phyloP scores from a whole-genome alignment of 176 grass and related monocot species.

The Stipa capillata region DNA sequence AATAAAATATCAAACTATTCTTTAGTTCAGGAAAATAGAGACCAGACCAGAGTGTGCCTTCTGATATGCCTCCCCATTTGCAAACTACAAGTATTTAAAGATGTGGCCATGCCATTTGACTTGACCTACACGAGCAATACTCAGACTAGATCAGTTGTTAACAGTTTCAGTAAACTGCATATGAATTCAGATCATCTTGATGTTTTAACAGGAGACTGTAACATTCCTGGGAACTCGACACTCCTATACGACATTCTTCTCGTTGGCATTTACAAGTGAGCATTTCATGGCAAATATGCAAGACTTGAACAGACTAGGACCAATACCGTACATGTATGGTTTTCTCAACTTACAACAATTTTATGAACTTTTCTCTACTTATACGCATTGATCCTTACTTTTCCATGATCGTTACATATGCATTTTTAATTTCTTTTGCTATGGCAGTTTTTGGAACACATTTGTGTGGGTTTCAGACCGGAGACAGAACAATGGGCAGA shows the following conservation, averaged over 20 bases:
- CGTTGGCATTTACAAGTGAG: slow-evolving; percentile 80
- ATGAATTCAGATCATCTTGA: background rate
- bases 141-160: background rate
- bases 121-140: background rate
- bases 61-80: background rate
- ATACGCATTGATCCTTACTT: background rate
- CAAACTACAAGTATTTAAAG: no score
- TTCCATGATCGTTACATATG: background rate
- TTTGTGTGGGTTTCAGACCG: background rate
- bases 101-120: no score
- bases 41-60: background rate
- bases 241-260: slow-evolving; percentile 79
- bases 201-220: slow-evolving; percentile 71
- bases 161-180: background rate
- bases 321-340: background rate
- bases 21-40: background rate
- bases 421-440: background rate
- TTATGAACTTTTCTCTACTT: background rate
- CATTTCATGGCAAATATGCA: background rate
- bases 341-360: background rate
- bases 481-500: background rate
- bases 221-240: slow-evolving; percentile 87
- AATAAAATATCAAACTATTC: background rate
- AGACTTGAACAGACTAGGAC: slow-evolving; percentile 3
- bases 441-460: background rate